These are phyloP conservation scores for Fusarium heterosporum DNA, from an alignment of 2,329 filamentous ascomycete species.

Conservation along the genomic window DNA sequence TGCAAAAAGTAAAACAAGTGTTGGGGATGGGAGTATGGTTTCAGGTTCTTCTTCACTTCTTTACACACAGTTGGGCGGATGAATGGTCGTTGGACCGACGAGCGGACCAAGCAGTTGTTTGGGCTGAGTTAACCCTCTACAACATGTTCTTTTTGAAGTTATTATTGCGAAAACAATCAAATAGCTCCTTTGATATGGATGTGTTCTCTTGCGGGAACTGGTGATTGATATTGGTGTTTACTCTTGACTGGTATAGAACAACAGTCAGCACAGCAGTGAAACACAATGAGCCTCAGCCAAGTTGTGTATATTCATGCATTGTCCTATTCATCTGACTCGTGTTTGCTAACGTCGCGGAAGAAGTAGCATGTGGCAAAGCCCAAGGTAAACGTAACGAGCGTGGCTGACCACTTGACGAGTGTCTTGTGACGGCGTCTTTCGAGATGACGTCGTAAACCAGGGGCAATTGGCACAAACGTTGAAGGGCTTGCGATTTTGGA, in stretches of 20 bases:
- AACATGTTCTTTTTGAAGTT: slow-evolving; percentile 11
- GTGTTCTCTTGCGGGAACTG: background rate
- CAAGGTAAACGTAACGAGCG: slow-evolving; percentile 6
- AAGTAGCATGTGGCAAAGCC: slow-evolving; percentile 26
- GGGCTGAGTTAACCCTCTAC: slow-evolving; percentile 15
- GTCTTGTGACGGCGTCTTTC: slow-evolving; percentile 29
- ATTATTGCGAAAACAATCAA: slow-evolving; percentile 27
- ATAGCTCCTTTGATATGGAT: background rate
- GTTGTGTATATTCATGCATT: background rate
- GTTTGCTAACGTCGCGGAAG: background rate
- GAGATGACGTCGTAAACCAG: slow-evolving; percentile 35
- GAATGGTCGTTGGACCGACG: slow-evolving; percentile 14
- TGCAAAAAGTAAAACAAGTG: slow-evolving; percentile 44
- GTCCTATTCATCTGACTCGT: background rate
- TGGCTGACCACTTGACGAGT: slow-evolving; percentile 24
- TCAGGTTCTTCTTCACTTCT: slow-evolving; percentile 41
- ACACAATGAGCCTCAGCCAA: background rate
- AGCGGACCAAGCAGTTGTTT: slow-evolving; percentile 1
- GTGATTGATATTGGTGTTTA: background rate
- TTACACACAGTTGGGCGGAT: slow-evolving; percentile 41
- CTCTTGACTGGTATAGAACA: no score
- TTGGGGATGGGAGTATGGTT: background rate
- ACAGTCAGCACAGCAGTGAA: background rate
- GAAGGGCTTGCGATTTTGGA: slow-evolving; percentile 5
- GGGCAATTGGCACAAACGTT: slow-evolving; percentile 11